These are phyloP conservation scores for Capsella rubella DNA, from an alignment of 441 rosid species.

Conservation along the genomic window DNA sequence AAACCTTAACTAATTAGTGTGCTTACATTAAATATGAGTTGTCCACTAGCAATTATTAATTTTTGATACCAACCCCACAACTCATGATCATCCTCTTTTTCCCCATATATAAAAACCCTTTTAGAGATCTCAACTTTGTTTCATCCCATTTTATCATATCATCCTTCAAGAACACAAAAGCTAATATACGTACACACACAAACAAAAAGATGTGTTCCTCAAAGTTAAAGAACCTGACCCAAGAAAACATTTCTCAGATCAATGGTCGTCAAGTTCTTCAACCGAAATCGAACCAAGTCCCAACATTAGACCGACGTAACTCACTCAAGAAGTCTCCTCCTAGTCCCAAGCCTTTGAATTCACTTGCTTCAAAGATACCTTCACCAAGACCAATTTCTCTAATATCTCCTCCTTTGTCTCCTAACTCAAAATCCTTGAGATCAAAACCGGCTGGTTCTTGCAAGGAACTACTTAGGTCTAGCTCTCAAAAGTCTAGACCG, in stretches of 20 bases:
- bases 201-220: conserved; percentile 55
- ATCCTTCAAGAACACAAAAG: conserved; percentile 30
- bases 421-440: conserved; percentile 51
- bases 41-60: conserved; percentile 30
- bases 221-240: conserved; percentile 46
- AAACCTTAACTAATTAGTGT: conserved; percentile 34
- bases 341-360: conserved; percentile 45
- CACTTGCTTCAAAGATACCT: conserved; percentile 25
- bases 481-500: conserved; percentile 43
- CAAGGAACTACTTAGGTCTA: conserved; percentile 36
- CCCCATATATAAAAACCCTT: conserved; percentile 36
- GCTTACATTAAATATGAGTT: conserved; percentile 17
- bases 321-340: conserved; percentile 55
- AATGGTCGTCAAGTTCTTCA: conserved; percentile 75
- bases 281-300: conserved; percentile 66
- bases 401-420: conserved; percentile 64
- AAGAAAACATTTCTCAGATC: conserved; percentile 46
- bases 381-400: conserved; percentile 42
- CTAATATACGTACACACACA: not conserved
- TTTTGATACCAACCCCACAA: conserved; percentile 35
- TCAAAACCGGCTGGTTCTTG: conserved; percentile 37
- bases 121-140: conserved; percentile 38
- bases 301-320: conserved; percentile 50
- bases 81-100: conserved; percentile 37
- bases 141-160: conserved; percentile 28